Evolutionary conservation across 1,139 yeast species (phyloP), one percentile per base, ranked within the genome.

Genomic region (Magnusiomyces suaveolens): DNA sequence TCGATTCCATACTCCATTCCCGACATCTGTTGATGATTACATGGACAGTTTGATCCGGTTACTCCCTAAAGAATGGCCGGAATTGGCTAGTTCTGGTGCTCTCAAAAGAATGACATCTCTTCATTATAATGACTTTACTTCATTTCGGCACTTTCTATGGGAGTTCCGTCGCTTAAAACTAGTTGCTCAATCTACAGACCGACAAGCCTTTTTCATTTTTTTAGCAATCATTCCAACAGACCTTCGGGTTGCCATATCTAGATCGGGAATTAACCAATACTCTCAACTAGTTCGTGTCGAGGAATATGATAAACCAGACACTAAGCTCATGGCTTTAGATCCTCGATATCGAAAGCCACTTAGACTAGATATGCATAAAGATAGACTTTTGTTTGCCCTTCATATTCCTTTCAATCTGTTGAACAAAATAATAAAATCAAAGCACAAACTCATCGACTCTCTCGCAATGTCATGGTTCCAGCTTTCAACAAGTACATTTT

Each of bases 41-140:
- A 46, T 46, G 48, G 48, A 46, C 25, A 6, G 23, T 20, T 32
- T 46, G 48, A 26, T 46, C 2, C 23, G 38, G 10, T 18, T 46
- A 32, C 48, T 46, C 16, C 48, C 48, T 2, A 46, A 46, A 46
- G 48, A 46, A 18, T 46, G 48, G 48, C 48, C 48, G 8, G 48
- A 46, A 12, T 38, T 46, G 2, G 48, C 48, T n/a, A 46, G 38
- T 21, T 25, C 48, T 18, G 21, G 29, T n/a, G 48, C 48, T 12
- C 25, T 46, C 6, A 46, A 29, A n/a, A 16, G 48, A 26, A 26
- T 46, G 39, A 46, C 48, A 8, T 23, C 48, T 25, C 24, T 46
- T 10, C 48, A 32, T 26, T 46, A 46, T 20, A 16, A 36, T 25
- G 23, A 21, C 29, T 46, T 26, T 29, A 24, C 48, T 18, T 46